A percentile compares a stretch with the other conserved stretches of the same genome.
Conservation (phyloP, 805 yeast genomes). For the Cyberlindnera euphorbiae region DNA sequence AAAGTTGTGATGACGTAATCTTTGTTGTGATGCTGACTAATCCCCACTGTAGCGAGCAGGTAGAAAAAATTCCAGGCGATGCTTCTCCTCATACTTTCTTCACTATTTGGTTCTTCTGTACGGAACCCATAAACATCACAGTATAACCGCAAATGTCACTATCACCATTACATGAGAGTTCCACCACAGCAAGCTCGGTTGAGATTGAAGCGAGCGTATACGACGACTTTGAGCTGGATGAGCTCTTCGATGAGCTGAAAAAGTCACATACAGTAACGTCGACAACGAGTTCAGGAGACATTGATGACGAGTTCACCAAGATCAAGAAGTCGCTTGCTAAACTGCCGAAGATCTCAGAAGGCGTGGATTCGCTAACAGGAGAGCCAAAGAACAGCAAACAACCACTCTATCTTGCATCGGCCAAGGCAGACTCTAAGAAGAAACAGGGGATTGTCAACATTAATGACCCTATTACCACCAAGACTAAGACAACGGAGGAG, state of each 20-base stretch:
- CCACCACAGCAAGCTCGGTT: conserved; percentile 4
- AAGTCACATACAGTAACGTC: conserved; percentile 4
- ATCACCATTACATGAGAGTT: conserved; percentile 17
- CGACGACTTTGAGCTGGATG: conserved; percentile 27
- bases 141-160: too few relatives aligned
- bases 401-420: conserved; percentile 7
- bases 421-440: conserved; percentile 7
- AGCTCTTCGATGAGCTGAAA: conserved; percentile 29
- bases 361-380: conserved; percentile 11
- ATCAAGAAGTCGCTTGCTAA: conserved; percentile 33
- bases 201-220: conserved; percentile 11
- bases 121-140: too few relatives aligned
- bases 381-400: conserved; percentile 19
- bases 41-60: too few relatives aligned
- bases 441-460: conserved; percentile 28
- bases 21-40: too few relatives aligned
- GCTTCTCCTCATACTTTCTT: too few relatives aligned
- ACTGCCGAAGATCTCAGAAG: conserved; percentile 36
- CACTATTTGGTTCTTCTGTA: too few relatives aligned
- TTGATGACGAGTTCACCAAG: conserved; percentile 29
- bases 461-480: conserved; percentile 42
- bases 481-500: conserved; percentile 12
- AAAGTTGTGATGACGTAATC: background rate
- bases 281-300: conserved; percentile 12
- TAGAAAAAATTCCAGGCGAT: too few relatives aligned